phyloP scores from a whole-genome alignment of 805 yeast genomes.

The Lachancea mirantina region DNA sequence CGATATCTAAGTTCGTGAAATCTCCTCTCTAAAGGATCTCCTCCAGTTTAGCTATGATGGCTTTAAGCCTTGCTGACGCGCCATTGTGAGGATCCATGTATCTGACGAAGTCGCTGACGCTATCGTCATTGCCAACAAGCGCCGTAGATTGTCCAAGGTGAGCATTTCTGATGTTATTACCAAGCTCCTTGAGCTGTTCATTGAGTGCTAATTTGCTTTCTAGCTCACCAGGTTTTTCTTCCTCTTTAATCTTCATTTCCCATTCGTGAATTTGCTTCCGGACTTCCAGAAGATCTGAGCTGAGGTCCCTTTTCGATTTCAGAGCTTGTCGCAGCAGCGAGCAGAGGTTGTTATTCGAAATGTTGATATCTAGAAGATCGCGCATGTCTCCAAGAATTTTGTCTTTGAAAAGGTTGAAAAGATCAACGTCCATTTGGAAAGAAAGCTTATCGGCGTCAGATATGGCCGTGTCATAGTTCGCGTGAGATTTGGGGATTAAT shows the following conservation, averaged over 20 bases:
- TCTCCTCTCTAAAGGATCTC: constrained; percentile 8
- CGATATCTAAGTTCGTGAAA: too few species aligned
- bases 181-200: constrained; percentile 5
- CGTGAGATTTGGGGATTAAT: constrained; percentile 21
- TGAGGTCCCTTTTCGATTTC: constrained; percentile 13
- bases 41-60: constrained; percentile 11
- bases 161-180: constrained; percentile 1
- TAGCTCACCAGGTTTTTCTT: constrained; percentile 3
- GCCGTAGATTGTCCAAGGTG: neutral
- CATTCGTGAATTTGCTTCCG: constrained; percentile 14
- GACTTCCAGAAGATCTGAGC: constrained; percentile 13
- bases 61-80: constrained; percentile 11
- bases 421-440: constrained; percentile 24
- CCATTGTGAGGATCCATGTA: constrained; percentile 19
- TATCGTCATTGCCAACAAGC: too few species aligned
- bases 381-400: constrained; percentile 19
- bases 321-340: constrained; percentile 18
- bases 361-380: constrained; percentile 27
- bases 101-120: constrained; percentile 7
- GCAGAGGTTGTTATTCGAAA: constrained; percentile 27
- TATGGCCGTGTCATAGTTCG: constrained; percentile 16
- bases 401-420: constrained; percentile 18
- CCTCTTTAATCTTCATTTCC: constrained; percentile 5
- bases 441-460: constrained; percentile 13
- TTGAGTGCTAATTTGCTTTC: constrained; percentile 6